These are phyloP conservation scores for Penicillium parvum DNA, from an alignment of 495 filamentous ascomycete genomes.

Conservation along the genomic window DNA sequence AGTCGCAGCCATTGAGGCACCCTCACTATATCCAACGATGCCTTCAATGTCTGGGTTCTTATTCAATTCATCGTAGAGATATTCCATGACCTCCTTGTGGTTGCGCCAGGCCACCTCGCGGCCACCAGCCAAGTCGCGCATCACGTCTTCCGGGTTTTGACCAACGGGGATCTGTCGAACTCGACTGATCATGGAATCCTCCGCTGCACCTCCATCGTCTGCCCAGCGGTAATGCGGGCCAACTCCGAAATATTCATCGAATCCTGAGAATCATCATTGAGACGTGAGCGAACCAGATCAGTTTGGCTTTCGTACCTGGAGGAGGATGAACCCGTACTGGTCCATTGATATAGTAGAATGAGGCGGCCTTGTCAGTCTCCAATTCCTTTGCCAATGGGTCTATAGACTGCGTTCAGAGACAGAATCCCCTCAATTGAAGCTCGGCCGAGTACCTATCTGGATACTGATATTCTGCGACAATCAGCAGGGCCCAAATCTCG, in stretches of 20 bases:
- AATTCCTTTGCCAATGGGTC: constrained; percentile 44
- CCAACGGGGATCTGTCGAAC: constrained; percentile 48
- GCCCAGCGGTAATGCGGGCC: constrained; percentile 50
- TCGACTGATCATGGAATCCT: constrained; percentile 44
- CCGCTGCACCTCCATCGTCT: constrained; percentile 39
- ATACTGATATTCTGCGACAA: constrained; percentile 46
- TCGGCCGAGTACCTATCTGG: constrained; percentile 35
- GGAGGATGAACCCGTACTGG: constrained; percentile 41
- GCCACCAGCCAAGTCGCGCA: constrained; percentile 34
- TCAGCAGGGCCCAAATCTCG: not conserved
- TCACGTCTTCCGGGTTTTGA: constrained; percentile 45
- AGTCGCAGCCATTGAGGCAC: constrained; percentile 53
- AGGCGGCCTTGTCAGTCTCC: constrained; percentile 33
- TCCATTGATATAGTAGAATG: constrained; percentile 47
- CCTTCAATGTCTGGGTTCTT: constrained; percentile 34
- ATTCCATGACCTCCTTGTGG: constrained; percentile 20
- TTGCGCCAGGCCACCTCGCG: constrained; percentile 21
- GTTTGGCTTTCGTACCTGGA: constrained; percentile 12
- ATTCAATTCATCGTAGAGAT: constrained; percentile 24
- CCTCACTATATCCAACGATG: constrained; percentile 58
- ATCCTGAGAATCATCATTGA: constrained; percentile 21
- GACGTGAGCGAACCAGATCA: not conserved
- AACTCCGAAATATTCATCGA: constrained; percentile 51
- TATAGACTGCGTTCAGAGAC: not conserved
- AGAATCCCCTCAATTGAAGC: not conserved